A percentile compares a stretch with the other conserved stretches of the same genome.
Evolutionary conservation across 192 early-diverging fungal species (phyloP).

Genomic region (Umbelopsis isabellina): DNA sequence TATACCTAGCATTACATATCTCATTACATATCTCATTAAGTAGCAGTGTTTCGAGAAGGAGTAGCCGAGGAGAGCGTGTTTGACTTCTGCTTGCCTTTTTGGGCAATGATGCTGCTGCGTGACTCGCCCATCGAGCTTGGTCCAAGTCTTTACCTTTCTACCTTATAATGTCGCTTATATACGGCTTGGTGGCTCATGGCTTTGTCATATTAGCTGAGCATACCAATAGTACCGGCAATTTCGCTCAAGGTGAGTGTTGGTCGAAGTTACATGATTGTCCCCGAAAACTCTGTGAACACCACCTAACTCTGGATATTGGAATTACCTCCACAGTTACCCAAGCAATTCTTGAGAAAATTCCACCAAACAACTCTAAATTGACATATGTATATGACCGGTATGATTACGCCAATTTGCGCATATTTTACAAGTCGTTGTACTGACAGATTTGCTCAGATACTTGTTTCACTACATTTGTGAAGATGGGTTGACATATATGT

Average conservation of each 20-base stretch:
- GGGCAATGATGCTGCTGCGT: not conserved
- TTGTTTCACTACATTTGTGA: slow-evolving; percentile 90
- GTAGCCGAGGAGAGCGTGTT: too few species aligned
- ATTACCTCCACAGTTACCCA: slow-evolving; percentile 63
- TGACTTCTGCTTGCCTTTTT: too few species aligned
- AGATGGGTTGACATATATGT: slow-evolving; percentile 82
- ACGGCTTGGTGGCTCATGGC: slow-evolving; percentile 80
- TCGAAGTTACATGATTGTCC: not conserved
- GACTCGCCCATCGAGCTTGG: not conserved
- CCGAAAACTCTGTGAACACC: not conserved
- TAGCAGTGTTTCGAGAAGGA: too few species aligned
- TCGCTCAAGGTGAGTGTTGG: slow-evolving; percentile 60
- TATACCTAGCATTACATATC: too few species aligned
- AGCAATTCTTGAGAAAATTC: slow-evolving; percentile 87
- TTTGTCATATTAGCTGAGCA: slow-evolving; percentile 82
- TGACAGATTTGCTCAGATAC: slow-evolving; percentile 53
- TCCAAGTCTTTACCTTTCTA: not conserved
- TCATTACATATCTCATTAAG: too few species aligned
- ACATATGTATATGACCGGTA: slow-evolving; percentile 91
- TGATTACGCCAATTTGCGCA: not conserved
- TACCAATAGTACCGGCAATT: slow-evolving; percentile 81
- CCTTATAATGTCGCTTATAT: slow-evolving; percentile 70
- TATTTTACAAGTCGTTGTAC: not conserved
- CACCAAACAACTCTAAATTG: slow-evolving; percentile 88
- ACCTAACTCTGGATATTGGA: not conserved